Conservation (phyloP, 2,329 filamentous ascomycete species). For the Huntiella omanensis region DNA sequence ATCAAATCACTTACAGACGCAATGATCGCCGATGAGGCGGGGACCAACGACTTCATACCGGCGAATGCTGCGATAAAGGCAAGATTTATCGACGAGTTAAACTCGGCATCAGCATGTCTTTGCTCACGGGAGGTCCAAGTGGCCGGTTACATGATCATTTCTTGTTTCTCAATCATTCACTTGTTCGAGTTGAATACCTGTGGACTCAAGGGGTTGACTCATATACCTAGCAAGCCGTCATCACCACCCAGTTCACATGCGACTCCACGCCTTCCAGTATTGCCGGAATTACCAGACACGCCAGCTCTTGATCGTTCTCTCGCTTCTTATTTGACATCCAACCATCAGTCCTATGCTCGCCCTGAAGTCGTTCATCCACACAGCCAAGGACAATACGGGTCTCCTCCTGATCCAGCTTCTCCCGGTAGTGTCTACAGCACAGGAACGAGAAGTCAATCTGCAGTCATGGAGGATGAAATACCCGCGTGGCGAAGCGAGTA, state of each 20-base stretch:
- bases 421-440: neutral
- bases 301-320: neutral
- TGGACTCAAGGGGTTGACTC: neutral
- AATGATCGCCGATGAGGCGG: neutral
- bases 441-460: neutral
- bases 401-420: neutral
- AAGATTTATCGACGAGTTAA: constrained; percentile 3
- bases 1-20: neutral
- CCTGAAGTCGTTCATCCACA: neutral
- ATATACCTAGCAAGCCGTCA: neutral
- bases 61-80: neutral
- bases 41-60: neutral
- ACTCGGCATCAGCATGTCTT: neutral
- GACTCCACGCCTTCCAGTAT: neutral
- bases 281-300: neutral
- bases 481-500: neutral
- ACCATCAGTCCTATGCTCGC: neutral
- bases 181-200: constrained; percentile 6
- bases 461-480: neutral
- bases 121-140: constrained; percentile 1
- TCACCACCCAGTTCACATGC: neutral
- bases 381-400: neutral
- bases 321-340: neutral
- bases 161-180: constrained; percentile 4
- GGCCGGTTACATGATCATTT: constrained; percentile 1